A percentile compares a stretch with the other conserved stretches of the same genome.
Conservation (phyloP, 177 flowering plant species). For the Vitis hybrid region DNA sequence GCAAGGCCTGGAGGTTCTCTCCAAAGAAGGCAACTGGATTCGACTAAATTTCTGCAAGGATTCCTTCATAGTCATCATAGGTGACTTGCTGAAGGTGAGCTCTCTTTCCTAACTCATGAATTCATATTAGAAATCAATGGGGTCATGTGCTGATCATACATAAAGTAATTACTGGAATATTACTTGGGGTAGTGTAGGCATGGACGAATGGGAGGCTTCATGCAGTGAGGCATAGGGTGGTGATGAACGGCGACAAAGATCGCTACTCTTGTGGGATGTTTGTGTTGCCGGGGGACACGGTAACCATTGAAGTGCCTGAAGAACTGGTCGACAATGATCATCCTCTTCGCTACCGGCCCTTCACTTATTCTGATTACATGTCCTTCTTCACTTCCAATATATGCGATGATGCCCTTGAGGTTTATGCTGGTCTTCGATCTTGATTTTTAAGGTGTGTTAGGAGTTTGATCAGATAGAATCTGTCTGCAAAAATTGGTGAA, state of each 20-base stretch:
- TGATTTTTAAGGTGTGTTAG: too few relatives aligned
- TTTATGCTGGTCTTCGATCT: constrained; percentile 16
- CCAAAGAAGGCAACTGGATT: constrained; percentile 22
- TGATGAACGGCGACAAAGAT: constrained; percentile 23
- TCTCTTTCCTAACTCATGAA: background rate
- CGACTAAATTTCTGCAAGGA: constrained; percentile 7
- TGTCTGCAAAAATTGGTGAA: too few relatives aligned
- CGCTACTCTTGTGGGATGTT: constrained; percentile 29
- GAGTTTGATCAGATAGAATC: too few relatives aligned
- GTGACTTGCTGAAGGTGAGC: constrained; percentile 26
- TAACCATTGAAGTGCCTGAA: constrained; percentile 17
- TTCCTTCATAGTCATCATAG: constrained; percentile 18
- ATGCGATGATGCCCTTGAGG: constrained; percentile 20
- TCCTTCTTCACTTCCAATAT: constrained; percentile 14
- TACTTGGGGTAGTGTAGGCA: constrained; percentile 14
- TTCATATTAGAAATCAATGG: too few relatives aligned
- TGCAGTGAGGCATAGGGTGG: constrained; percentile 29
- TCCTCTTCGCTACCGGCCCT: constrained; percentile 24
- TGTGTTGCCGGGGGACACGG: constrained; percentile 20
- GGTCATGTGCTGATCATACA: too few relatives aligned
- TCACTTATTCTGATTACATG: constrained; percentile 16
- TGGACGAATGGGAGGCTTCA: constrained; percentile 37
- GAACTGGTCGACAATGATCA: constrained; percentile 29
- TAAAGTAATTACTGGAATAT: too few relatives aligned
- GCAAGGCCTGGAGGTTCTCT: constrained; percentile 26